phyloP scores from a whole-genome alignment of 345 rosid species.

The Firmiana major region DNA sequence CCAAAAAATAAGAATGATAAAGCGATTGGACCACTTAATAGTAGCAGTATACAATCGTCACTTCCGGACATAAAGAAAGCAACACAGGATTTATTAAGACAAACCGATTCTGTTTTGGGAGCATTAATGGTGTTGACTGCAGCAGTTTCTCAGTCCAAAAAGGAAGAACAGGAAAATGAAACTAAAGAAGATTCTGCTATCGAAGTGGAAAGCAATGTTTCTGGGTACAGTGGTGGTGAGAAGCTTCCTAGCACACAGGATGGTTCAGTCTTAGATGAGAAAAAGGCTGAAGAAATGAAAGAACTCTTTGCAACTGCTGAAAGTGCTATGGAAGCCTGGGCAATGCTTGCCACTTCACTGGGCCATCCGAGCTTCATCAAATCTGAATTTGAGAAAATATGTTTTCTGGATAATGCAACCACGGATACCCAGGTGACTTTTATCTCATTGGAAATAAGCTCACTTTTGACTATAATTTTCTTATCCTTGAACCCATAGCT shows the following conservation, averaged over 20 bases:
- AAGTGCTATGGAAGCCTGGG: slow-evolving; percentile 99
- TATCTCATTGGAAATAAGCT: slow-evolving; percentile 4
- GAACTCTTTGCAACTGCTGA: slow-evolving; percentile 78
- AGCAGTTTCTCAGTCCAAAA: slow-evolving; percentile 63
- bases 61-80: slow-evolving; percentile 75
- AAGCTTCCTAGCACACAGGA: slow-evolving; percentile 38
- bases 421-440: slow-evolving; percentile 84
- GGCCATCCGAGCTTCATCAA: slow-evolving; percentile 95
- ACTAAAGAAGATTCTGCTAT: slow-evolving; percentile 18
- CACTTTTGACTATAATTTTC: neutral
- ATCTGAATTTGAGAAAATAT: slow-evolving; percentile 93
- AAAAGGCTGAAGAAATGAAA: slow-evolving; percentile 85
- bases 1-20: slow-evolving; percentile 37
- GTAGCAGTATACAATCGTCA: slow-evolving; percentile 50
- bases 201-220: slow-evolving; percentile 18
- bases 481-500: neutral
- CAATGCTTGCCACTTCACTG: slow-evolving; percentile 90
- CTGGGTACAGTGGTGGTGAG: slow-evolving; percentile 27
- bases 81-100: slow-evolving; percentile 69
- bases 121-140: slow-evolving; percentile 83
- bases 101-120: slow-evolving; percentile 86
- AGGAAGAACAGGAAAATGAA: slow-evolving; percentile 39
- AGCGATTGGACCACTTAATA: slow-evolving; percentile 29
- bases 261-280: slow-evolving; percentile 44
- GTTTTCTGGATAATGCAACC: slow-evolving; percentile 74